These are phyloP conservation scores for Harringtonia lauricola DNA, from an alignment of 2,329 filamentous ascomycete genomes.

Conservation along the genomic window DNA sequence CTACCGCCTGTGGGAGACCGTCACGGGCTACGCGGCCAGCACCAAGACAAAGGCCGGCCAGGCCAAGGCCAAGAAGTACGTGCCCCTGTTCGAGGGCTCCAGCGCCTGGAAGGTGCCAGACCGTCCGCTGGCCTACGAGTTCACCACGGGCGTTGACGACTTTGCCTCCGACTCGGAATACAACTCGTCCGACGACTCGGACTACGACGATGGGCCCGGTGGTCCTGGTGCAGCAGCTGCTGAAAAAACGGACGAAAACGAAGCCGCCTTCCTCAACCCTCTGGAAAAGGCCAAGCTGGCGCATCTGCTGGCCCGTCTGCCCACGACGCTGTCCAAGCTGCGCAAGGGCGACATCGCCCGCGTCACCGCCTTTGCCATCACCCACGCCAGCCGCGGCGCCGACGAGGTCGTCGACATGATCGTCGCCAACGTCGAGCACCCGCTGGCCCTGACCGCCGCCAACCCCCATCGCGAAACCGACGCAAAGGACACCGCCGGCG, in stretches of 20 bases:
- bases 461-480: conserved; percentile 44
- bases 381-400: conserved; percentile 71
- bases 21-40: conserved; percentile 50
- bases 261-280: conserved; percentile 64
- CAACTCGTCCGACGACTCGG: conserved; percentile 77
- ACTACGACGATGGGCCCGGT: conserved; percentile 36
- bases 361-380: conserved; percentile 79
- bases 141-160: conserved; percentile 62
- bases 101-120: conserved; percentile 70
- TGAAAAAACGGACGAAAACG: conserved; percentile 16
- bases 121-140: conserved; percentile 68
- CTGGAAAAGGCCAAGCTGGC: conserved; percentile 75
- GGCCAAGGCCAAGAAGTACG: conserved; percentile 34
- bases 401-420: conserved; percentile 90
- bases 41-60: too few relatives aligned
- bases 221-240: background rate
- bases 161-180: conserved; percentile 79
- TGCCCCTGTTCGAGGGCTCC: conserved; percentile 64
- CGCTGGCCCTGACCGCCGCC: conserved; percentile 61
- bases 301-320: conserved; percentile 73
- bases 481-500: conserved; percentile 13
- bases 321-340: conserved; percentile 61
- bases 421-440: conserved; percentile 67
- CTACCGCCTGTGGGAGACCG: conserved; percentile 78
- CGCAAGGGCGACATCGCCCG: conserved; percentile 79